phyloP scores from a whole-genome alignment of 768 basidiomycete species.

The Lyophyllum semitale region DNA sequence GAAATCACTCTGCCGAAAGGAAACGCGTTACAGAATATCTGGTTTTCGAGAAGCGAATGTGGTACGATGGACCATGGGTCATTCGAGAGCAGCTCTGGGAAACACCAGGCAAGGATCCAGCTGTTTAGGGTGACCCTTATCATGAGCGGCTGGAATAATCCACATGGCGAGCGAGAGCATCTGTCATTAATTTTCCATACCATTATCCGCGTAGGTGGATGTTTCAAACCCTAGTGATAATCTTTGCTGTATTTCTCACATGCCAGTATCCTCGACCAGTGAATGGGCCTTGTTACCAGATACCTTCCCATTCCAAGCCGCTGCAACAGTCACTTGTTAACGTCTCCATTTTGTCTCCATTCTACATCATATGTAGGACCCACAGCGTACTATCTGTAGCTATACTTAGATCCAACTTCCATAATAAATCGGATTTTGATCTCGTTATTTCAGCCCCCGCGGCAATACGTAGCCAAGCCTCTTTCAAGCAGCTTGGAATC shows the following conservation, averaged over 20 bases:
- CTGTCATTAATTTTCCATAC: neutral
- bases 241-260: neutral
- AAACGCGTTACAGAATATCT: slow-evolving; percentile 43
- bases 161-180: neutral
- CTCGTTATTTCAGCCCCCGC: slow-evolving; percentile 6
- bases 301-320: too few relatives aligned
- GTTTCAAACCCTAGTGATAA: neutral
- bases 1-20: slow-evolving; percentile 37
- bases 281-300: too few relatives aligned
- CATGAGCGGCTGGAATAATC: neutral
- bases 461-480: too few relatives aligned
- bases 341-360: neutral
- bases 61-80: slow-evolving; percentile 68
- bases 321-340: neutral
- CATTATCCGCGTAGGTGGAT: neutral
- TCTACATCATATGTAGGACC: neutral
- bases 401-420: too few relatives aligned
- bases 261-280: too few relatives aligned
- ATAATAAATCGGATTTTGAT: too few relatives aligned
- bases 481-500: too few relatives aligned
- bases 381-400: too few relatives aligned
- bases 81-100: slow-evolving; percentile 59
- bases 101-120: slow-evolving; percentile 13
- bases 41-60: slow-evolving; percentile 61
- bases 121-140: neutral